phyloP scores from a whole-genome alignment of 768 basidiomycete species.

The Russula virescens region DNA sequence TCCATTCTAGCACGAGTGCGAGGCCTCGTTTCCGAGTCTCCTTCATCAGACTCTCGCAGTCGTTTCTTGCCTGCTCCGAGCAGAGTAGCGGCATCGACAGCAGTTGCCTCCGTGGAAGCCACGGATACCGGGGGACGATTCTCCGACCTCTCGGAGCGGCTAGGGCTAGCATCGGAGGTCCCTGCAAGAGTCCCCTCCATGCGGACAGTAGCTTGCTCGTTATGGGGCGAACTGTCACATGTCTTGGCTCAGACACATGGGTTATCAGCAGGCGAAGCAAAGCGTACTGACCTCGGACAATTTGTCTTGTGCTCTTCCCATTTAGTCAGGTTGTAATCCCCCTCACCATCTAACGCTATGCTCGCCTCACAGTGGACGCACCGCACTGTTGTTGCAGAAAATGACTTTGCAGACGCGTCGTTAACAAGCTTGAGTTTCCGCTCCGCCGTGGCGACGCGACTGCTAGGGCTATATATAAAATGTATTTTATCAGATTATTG shows the following conservation, averaged over 20 bases:
- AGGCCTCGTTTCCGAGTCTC: constrained; percentile 38
- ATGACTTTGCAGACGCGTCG: constrained; percentile 53
- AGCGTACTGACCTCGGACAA: constrained; percentile 39
- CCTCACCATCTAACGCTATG: constrained; percentile 42
- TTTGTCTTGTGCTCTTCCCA: constrained; percentile 59
- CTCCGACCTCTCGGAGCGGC: constrained; percentile 14
- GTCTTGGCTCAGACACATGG: not conserved
- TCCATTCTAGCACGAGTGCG: constrained; percentile 49
- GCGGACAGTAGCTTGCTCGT: not conserved
- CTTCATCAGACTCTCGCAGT: constrained; percentile 37
- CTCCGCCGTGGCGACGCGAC: constrained; percentile 55
- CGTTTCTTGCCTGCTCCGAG: constrained; percentile 41
- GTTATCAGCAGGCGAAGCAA: not conserved
- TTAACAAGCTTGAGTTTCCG: constrained; percentile 58
- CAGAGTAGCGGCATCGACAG: constrained; percentile 29
- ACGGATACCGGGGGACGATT: constrained; percentile 26
- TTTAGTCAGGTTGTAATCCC: constrained; percentile 52
- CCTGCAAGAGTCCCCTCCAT: not conserved
- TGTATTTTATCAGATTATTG: not conserved
- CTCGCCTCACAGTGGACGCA: constrained; percentile 47
- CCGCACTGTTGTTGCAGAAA: constrained; percentile 40
- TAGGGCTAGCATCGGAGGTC: constrained; percentile 7
- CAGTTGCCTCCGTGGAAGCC: constrained; percentile 37
- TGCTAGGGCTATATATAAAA: constrained; percentile 42
- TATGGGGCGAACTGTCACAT: not conserved